A percentile compares a stretch with the other conserved stretches of the same genome.
phyloP scores from a whole-genome alignment of 75 land plant genomes.

The Selaginella tamariscina region DNA sequence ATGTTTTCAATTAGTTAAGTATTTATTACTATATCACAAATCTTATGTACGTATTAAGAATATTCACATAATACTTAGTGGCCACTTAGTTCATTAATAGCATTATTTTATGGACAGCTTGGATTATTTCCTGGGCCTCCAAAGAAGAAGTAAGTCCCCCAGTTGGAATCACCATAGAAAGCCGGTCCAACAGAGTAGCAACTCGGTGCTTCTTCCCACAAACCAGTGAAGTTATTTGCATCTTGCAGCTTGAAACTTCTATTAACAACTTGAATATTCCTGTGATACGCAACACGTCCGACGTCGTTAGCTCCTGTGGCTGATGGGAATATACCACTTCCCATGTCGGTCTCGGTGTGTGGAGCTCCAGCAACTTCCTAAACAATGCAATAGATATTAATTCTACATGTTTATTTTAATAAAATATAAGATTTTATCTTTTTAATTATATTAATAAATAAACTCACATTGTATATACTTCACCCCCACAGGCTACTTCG shows the following conservation, averaged over 20 bases:
- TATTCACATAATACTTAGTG: too few relatives aligned
- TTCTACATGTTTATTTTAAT: background rate
- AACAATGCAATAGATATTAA: too few relatives aligned
- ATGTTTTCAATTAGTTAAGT: too few relatives aligned
- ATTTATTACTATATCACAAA: too few relatives aligned
- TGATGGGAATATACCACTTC: background rate
- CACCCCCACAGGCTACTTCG: background rate
- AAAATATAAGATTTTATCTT: background rate
- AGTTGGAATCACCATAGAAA: background rate
- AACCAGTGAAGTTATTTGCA: background rate
- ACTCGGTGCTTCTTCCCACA: background rate
- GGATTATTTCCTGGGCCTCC: slow-evolving; percentile 7
- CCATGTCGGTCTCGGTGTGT: background rate
- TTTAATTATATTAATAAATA: background rate
- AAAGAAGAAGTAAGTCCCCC: slow-evolving; percentile 12
- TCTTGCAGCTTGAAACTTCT: background rate
- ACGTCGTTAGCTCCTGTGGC: background rate
- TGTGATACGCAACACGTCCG: background rate
- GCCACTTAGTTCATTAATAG: background rate
- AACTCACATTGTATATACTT: background rate
- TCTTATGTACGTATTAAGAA: too few relatives aligned
- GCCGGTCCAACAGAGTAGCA: background rate
- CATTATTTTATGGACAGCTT: background rate
- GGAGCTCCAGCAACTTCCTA: too few relatives aligned
- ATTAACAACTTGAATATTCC: background rate